Base-by-base conservation (phyloP, 2,329 filamentous ascomycete species). In the Daldinia sp. region DNA sequence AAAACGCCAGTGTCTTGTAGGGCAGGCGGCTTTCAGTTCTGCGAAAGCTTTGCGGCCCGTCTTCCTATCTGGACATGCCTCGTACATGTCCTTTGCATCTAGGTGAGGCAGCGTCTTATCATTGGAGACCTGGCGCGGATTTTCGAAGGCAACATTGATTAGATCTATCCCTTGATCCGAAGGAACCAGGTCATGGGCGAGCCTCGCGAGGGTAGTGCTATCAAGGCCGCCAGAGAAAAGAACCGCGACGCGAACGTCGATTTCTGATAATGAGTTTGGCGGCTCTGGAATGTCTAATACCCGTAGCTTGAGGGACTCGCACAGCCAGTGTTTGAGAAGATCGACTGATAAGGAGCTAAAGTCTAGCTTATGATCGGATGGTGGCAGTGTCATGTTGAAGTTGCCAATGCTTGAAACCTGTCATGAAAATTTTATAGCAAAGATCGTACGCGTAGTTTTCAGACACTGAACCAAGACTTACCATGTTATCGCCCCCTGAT, bases 81-180 rank as follows among this genome's bases (percentile, higher is more conserved):
- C 94, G 75, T 93, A 98, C 0, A 89, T 79, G 65, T 80, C 79
- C 23, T 69, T 60, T 20, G 68, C 51, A 28, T 66, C 65, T 42
- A 73, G 28, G 44, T 74, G 66, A 35, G 72, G 73, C 70, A 65
- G 76, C 65, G 79, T 82, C 20, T 82, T 82, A 12, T 87, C 80
- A 48, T 88, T 84, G 2, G 85, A 89, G 66, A 86, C 89, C 71
- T 90, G 88, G 35, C 93, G 87, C 0, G 94, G 95, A 72, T 99
- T 99, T 79, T 99, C 93, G 75, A 99, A 99, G 0, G 95, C 96
- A 51, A 99, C 95, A 73, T 99, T 99, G 70, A 99, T 86, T 7
- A 99, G 84, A 76, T 98, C 96, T 68, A 99, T 90, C 1, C 87
- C 83, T 74, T 97, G 90, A 3, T 85, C 80, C 0, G 77, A 13